Evolutionary conservation across 176 grass and related monocot species (phyloP).

Genomic region (barley (Hordeum vulgare)): DNA sequence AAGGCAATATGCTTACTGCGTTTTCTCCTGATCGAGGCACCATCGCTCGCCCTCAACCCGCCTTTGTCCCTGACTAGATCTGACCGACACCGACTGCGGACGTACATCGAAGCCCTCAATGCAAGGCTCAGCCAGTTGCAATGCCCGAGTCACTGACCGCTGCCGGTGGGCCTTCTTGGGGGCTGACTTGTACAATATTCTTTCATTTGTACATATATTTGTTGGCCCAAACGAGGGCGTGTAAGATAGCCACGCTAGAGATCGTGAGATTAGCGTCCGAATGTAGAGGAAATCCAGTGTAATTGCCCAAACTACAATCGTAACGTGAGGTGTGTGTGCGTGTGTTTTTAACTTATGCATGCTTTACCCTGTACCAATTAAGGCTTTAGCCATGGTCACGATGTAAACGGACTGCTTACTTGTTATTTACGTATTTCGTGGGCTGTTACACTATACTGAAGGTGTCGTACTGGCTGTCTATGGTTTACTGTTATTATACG

Average conservation of each 20-base stretch:
- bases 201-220: conserved; percentile 65
- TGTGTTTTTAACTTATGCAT: neutral
- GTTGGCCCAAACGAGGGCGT: conserved; percentile 34
- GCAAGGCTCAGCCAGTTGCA: conserved; percentile 49
- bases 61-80: conserved; percentile 63
- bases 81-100: conserved; percentile 56
- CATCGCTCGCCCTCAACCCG: conserved; percentile 62
- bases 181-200: conserved; percentile 45
- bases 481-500: neutral
- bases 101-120: conserved; percentile 83
- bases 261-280: conserved; percentile 14
- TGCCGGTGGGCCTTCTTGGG: neutral
- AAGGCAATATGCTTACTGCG: conserved; percentile 64
- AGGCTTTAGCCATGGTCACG: neutral
- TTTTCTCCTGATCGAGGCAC: conserved; percentile 81
- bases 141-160: conserved; percentile 38
- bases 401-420: conserved; percentile 24
- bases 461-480: neutral
- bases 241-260: conserved; percentile 27
- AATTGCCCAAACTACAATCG: conserved; percentile 14
- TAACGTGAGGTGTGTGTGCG: neutral
- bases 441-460: neutral
- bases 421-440: neutral
- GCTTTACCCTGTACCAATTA: neutral
- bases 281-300: conserved; percentile 27